Percentiles rank a stretch among this genome's conserved stretches.
Conservation (phyloP, 768 basidiomycete genomes). For the Termitomyces sp. region DNA sequence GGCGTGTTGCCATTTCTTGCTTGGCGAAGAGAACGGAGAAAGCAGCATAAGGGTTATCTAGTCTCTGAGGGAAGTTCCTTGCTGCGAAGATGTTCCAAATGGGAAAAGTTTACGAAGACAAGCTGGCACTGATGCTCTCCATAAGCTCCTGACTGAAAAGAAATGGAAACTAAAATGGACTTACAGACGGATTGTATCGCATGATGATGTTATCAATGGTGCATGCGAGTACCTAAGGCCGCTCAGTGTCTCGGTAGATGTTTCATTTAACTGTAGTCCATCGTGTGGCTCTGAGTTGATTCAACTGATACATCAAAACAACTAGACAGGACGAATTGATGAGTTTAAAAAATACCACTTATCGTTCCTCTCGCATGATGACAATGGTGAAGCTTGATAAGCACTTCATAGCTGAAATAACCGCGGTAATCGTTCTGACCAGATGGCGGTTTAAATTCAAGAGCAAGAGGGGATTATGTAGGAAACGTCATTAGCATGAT, state of each 20-base stretch:
- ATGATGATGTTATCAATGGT: not conserved
- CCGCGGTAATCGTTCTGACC: not conserved
- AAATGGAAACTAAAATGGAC: not conserved
- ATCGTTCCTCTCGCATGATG: not conserved
- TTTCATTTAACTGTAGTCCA: not conserved
- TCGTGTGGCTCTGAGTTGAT: not conserved
- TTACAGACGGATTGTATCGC: not conserved
- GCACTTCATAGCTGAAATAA: not conserved
- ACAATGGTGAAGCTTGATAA: not conserved
- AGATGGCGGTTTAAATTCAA: not conserved
- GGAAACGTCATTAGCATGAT: not conserved
- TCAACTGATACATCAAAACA: not conserved
- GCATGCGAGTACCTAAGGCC: not conserved
- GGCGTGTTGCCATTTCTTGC: not conserved
- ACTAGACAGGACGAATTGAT: not conserved
- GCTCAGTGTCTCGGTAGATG: not conserved
- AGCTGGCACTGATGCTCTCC: not conserved
- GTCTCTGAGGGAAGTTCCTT: not conserved
- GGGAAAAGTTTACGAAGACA: not conserved
- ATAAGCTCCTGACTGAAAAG: not conserved
- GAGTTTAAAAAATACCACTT: not conserved
- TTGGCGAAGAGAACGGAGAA: not conserved
- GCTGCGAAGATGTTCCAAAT: not conserved
- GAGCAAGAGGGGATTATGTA: not conserved
- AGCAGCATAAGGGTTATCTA: not conserved